These are phyloP conservation scores for Chrysosporium keratinophilum DNA, from an alignment of 2,329 filamentous ascomycete genomes.

Conservation along the genomic window DNA sequence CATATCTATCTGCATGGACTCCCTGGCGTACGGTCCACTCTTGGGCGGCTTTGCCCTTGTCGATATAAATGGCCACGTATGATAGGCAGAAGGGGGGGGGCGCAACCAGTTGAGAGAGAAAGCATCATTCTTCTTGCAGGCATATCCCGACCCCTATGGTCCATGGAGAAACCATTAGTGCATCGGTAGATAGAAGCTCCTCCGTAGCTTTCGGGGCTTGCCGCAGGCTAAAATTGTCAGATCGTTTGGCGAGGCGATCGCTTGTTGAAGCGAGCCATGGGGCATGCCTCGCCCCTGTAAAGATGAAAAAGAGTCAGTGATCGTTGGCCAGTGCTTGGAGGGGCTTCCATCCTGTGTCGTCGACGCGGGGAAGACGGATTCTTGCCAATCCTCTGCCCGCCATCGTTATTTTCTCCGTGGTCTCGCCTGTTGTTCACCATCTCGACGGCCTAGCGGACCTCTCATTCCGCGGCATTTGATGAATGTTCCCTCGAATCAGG, in stretches of 20 bases:
- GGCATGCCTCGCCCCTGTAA: neutral
- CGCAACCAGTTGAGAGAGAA: neutral
- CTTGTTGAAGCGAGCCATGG: neutral
- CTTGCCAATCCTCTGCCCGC: neutral
- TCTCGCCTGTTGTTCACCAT: too few species aligned
- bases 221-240: neutral
- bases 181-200: neutral
- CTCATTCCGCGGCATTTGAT: too few species aligned
- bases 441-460: too few species aligned
- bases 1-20: constrained; percentile 1
- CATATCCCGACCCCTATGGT: neutral
- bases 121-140: neutral
- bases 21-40: neutral
- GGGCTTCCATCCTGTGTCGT: neutral
- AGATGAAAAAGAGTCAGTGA: neutral
- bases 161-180: too few species aligned
- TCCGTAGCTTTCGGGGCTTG: constrained; percentile 2
- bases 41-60: constrained; percentile 1
- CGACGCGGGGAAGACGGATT: neutral
- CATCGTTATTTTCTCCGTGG: neutral
- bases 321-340: constrained; percentile 1
- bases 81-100: neutral
- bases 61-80: constrained; percentile 6
- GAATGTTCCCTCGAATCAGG: too few species aligned
- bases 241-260: neutral